Evolutionary conservation across 371 early-diverging fungal genomes (phyloP).

Genomic region (Apophysomyces sp.): DNA sequence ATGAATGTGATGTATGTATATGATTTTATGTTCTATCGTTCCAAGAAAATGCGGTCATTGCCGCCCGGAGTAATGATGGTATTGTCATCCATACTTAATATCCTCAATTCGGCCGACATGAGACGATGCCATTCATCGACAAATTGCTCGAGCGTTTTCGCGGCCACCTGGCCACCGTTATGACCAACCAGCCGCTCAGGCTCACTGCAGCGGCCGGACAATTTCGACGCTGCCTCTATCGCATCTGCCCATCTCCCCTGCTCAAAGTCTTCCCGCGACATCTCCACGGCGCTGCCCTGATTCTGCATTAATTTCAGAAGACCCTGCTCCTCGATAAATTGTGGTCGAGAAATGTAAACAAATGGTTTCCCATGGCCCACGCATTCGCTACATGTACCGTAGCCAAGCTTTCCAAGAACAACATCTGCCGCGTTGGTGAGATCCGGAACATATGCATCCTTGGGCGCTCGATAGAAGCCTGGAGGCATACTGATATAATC

Average conservation of each 20-base stretch:
- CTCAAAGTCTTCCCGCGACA: constrained; percentile 63
- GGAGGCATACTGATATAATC: constrained; percentile 46
- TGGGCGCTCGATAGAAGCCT: constrained; percentile 59
- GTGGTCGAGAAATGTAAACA: constrained; percentile 76
- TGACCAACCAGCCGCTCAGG: constrained; percentile 31
- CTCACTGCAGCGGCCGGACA: constrained; percentile 33
- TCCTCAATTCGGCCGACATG: background rate
- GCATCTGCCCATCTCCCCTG: constrained; percentile 56
- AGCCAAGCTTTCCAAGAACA: constrained; percentile 78
- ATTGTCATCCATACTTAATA: background rate
- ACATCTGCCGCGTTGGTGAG: constrained; percentile 74
- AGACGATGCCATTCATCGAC: constrained; percentile 34
- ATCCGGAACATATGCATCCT: constrained; percentile 76
- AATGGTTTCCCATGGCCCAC: constrained; percentile 72
- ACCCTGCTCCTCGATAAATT: constrained; percentile 79
- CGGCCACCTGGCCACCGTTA: constrained; percentile 59
- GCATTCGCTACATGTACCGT: constrained; percentile 82
- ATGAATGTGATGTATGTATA: background rate
- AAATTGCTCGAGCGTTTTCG: constrained; percentile 44
- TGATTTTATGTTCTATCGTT: too few species aligned
- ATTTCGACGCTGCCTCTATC: constrained; percentile 35
- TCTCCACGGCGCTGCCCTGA: constrained; percentile 64
- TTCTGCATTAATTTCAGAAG: constrained; percentile 63
- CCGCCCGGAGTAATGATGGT: background rate
- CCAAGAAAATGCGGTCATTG: background rate